These are phyloP conservation scores for Penicillium sp. DNA, from an alignment of 2,329 filamentous ascomycete species.

Conservation along the genomic window DNA sequence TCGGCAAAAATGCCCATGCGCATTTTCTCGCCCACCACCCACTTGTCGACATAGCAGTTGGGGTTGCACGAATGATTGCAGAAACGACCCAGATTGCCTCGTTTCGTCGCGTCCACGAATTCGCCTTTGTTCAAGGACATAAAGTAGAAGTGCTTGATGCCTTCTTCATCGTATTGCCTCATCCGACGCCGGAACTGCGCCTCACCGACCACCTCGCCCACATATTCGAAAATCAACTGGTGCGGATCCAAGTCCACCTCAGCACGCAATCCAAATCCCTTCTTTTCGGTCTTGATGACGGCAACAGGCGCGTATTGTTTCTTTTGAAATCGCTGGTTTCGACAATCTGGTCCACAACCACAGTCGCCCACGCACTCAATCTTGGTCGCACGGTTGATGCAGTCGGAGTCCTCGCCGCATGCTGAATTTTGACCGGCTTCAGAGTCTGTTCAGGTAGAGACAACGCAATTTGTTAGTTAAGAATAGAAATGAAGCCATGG, in stretches of 20 bases:
- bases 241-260: conserved; percentile 75
- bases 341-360: conserved; percentile 83
- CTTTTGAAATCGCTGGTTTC: conserved; percentile 92
- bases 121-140: conserved; percentile 97
- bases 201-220: conserved; percentile 97
- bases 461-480: conserved; percentile 16
- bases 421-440: conserved; percentile 68
- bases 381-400: conserved; percentile 97
- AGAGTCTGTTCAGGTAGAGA: conserved; percentile 48
- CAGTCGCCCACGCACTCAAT: conserved; percentile 92
- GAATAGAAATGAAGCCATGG: conserved; percentile 7
- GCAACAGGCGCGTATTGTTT: conserved; percentile 88
- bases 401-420: conserved; percentile 94
- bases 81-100: conserved; percentile 92
- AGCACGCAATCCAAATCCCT: conserved; percentile 88
- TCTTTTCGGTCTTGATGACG: conserved; percentile 97
- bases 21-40: conserved; percentile 95
- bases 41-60: conserved; percentile 99
- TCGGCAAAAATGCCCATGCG: conserved; percentile 98
- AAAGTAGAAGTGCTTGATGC: conserved; percentile 99
- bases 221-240: conserved; percentile 97
- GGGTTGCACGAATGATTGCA: conserved; percentile 99
- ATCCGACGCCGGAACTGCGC: conserved; percentile 85
- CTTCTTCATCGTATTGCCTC: conserved; percentile 90
- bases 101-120: conserved; percentile 97